These are phyloP conservation scores for Neofusicoccum cordaticola DNA, from an alignment of 2,329 filamentous ascomycete genomes.

Conservation along the genomic window DNA sequence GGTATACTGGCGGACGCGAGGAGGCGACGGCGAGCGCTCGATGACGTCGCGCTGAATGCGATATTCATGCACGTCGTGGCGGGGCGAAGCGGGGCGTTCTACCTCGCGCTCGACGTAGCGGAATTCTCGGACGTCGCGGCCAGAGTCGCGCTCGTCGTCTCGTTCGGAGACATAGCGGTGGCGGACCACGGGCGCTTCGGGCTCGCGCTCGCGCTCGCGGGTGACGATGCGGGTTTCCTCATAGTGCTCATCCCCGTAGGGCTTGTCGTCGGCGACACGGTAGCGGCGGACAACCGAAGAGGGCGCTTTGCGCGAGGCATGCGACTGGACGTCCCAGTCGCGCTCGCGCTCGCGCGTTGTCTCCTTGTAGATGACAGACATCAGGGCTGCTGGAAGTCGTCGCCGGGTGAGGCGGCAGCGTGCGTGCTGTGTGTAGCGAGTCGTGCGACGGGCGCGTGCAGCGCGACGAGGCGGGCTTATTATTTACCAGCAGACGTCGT, in stretches of 20 bases:
- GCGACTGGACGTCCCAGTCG: constrained; percentile 40
- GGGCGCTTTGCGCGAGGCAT: constrained; percentile 32
- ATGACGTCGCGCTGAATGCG: constrained; percentile 51
- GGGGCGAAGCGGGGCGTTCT: constrained; percentile 37
- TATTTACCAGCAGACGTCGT: background rate
- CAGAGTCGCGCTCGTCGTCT: constrained; percentile 20
- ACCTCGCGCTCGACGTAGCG: constrained; percentile 33
- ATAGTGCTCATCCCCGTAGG: constrained; percentile 40
- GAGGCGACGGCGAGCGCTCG: constrained; percentile 46
- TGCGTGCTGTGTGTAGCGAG: constrained; percentile 14
- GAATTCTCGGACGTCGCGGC: constrained; percentile 35
- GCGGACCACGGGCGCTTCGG: constrained; percentile 7
- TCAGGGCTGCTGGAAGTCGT: constrained; percentile 22
- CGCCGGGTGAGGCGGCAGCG: constrained; percentile 7
- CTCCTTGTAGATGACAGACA: constrained; percentile 48
- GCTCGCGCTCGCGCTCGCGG: constrained; percentile 22
- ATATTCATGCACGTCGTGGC: constrained; percentile 48
- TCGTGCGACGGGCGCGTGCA: constrained; percentile 10
- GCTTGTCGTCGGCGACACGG: constrained; percentile 51
- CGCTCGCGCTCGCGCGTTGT: constrained; percentile 39
- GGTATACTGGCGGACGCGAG: constrained; percentile 32
- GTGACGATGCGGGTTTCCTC: constrained; percentile 50
- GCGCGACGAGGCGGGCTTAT: background rate
- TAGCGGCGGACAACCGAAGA: constrained; percentile 61
- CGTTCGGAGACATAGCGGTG: constrained; percentile 11